Evolutionary conservation across 179 eudicot species (phyloP).

Genomic region (Patellifolia procumbens): DNA sequence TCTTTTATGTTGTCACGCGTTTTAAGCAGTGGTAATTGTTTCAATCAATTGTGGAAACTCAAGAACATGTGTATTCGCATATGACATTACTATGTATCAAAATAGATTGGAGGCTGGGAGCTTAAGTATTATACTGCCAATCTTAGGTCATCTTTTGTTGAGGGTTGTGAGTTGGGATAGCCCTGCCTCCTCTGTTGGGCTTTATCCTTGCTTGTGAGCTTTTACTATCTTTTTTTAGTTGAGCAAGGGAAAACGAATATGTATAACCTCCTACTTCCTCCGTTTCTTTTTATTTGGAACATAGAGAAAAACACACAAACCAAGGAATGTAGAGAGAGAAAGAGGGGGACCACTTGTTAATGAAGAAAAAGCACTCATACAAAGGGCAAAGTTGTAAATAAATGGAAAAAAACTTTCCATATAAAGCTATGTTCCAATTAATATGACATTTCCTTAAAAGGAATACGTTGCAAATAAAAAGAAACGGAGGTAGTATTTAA

Average conservation of each 20-base stretch:
- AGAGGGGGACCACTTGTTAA: no score
- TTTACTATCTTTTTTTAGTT: not conserved
- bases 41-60: not conserved
- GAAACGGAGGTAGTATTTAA: no score
- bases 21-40: not conserved
- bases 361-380: no score
- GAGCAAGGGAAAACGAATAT: not conserved
- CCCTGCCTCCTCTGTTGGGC: not conserved
- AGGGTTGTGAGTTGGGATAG: not conserved
- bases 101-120: not conserved
- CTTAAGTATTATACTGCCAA: not conserved
- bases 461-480: no score
- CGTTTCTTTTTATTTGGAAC: no score
- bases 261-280: no score
- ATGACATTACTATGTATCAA: not conserved
- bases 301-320: no score
- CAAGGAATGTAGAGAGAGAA: no score
- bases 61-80: not conserved
- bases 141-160: not conserved
- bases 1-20: not conserved
- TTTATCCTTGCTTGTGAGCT: not conserved
- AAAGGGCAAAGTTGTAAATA: no score
- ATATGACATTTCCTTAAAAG: no score
- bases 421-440: no score
- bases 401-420: no score